These are phyloP conservation scores for Polymyxa betae DNA, from an alignment of 208 protist species.

Conservation along the genomic window DNA sequence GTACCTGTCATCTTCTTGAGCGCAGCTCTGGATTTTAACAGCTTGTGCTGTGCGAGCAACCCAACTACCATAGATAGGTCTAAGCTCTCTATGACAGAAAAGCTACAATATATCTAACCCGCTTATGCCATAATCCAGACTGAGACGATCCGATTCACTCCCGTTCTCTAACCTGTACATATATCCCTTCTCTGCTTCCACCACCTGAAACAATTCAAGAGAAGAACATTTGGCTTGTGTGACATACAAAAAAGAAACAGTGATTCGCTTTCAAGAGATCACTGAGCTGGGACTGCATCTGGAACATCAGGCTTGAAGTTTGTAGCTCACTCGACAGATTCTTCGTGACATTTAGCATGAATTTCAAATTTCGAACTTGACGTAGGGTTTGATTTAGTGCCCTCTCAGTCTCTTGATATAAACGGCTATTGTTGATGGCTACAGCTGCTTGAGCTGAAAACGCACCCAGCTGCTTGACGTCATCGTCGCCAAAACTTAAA, in stretches of 20 bases:
- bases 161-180: background rate
- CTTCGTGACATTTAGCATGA: conserved; percentile 37
- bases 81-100: background rate
- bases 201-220: background rate
- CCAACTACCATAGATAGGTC: background rate
- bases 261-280: conserved; percentile 41
- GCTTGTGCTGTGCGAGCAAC: background rate
- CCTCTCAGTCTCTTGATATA: conserved; percentile 40
- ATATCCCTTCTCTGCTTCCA: background rate
- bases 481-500: background rate
- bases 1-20: background rate
- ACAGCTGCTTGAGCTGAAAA: conserved; percentile 27
- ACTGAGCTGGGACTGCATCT: conserved; percentile 40
- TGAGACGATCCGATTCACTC: background rate
- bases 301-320: conserved; percentile 28
- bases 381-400: conserved; percentile 17
- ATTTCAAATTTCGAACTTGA: conserved; percentile 48
- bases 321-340: conserved; percentile 36
- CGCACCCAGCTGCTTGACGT: conserved; percentile 17
- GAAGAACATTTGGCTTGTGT: background rate
- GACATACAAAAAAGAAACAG: conserved; percentile 32
- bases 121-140: background rate
- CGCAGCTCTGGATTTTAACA: conserved; percentile 10
- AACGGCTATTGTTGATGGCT: conserved; percentile 38
- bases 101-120: background rate